Evolutionary conservation across 2,329 filamentous ascomycete genomes (phyloP).

Genomic region (Dactylellina haptotyla): DNA sequence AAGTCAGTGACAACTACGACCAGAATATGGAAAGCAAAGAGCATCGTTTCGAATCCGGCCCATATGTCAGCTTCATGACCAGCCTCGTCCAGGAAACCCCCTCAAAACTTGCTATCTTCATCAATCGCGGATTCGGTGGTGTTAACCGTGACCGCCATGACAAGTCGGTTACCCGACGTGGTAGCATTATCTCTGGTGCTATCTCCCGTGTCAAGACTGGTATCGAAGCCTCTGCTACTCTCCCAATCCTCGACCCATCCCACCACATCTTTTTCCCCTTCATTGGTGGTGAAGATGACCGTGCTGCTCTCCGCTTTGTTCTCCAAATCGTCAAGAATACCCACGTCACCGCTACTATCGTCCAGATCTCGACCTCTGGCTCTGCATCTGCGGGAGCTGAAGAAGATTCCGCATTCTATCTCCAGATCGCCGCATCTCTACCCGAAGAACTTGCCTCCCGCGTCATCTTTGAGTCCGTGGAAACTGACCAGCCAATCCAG

Average conservation of each 20-base stretch:
- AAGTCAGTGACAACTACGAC: slow-evolving; percentile 72
- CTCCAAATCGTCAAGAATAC: slow-evolving; percentile 84
- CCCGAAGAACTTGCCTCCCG: slow-evolving; percentile 66
- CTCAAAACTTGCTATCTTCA: slow-evolving; percentile 79
- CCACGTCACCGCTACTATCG: slow-evolving; percentile 79
- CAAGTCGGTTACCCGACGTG: slow-evolving; percentile 55
- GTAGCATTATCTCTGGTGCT: slow-evolving; percentile 54
- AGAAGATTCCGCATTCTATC: slow-evolving; percentile 68
- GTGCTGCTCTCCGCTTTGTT: slow-evolving; percentile 79
- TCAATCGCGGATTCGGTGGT: slow-evolving; percentile 76
- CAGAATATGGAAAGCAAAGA: slow-evolving; percentile 64
- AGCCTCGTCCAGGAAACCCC: slow-evolving; percentile 71
- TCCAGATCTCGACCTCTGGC: slow-evolving; percentile 65
- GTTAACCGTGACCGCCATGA: slow-evolving; percentile 60
- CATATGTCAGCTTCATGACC: slow-evolving; percentile 79
- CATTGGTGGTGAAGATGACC: slow-evolving; percentile 84
- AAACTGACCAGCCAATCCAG: slow-evolving; percentile 56
- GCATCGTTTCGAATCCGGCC: slow-evolving; percentile 70
- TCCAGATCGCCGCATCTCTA: slow-evolving; percentile 68
- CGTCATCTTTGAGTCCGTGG: slow-evolving; percentile 67
- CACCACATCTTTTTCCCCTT: slow-evolving; percentile 90
- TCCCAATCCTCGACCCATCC: slow-evolving; percentile 72
- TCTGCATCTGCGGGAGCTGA: slow-evolving; percentile 57
- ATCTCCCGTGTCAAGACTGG: slow-evolving; percentile 56
- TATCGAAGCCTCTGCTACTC: slow-evolving; percentile 66